phyloP scores from a whole-genome alignment of 495 filamentous ascomycete genomes.

The Lasiosphaeris hirsuta region DNA sequence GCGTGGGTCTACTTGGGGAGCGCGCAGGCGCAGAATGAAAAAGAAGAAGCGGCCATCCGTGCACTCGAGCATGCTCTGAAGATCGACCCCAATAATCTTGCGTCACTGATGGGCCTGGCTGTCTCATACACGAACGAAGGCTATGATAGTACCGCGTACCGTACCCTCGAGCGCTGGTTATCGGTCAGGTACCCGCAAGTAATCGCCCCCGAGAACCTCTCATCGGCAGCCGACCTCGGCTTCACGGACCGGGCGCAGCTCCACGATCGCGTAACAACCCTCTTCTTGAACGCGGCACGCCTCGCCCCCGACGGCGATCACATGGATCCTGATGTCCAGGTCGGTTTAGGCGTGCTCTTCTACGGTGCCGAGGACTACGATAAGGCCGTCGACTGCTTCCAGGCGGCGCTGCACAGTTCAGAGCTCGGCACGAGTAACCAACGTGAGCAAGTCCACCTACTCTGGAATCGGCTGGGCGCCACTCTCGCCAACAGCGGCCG shows the following conservation, averaged over 20 bases:
- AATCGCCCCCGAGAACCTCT: constrained; percentile 63
- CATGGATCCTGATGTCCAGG: constrained; percentile 98
- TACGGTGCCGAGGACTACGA: constrained; percentile 97
- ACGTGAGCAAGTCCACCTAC: constrained; percentile 74
- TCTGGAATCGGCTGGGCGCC: constrained; percentile 97
- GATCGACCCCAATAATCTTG: constrained; percentile 77
- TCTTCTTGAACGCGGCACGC: constrained; percentile 90
- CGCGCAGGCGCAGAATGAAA: constrained; percentile 96
- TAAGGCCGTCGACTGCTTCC: constrained; percentile 98
- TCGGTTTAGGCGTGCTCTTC: constrained; percentile 94
- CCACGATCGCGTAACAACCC: constrained; percentile 82
- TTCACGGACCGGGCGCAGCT: constrained; percentile 90
- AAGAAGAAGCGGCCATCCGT: constrained; percentile 96
- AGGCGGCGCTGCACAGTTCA: constrained; percentile 75
- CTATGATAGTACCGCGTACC: constrained; percentile 94
- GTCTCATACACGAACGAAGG: constrained; percentile 99
- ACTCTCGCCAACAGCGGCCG: constrained; percentile 93
- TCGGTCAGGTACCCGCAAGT: constrained; percentile 85
- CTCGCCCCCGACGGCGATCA: constrained; percentile 78
- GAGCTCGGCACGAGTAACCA: constrained; percentile 76
- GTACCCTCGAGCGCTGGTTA: constrained; percentile 95
- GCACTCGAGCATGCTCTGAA: constrained; percentile 89
- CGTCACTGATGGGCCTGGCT: constrained; percentile 89
- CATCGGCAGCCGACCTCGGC: constrained; percentile 69
- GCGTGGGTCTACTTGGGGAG: constrained; percentile 90